phyloP scores from a whole-genome alignment of 768 basidiomycete genomes.

The Mycena leptocephala region DNA sequence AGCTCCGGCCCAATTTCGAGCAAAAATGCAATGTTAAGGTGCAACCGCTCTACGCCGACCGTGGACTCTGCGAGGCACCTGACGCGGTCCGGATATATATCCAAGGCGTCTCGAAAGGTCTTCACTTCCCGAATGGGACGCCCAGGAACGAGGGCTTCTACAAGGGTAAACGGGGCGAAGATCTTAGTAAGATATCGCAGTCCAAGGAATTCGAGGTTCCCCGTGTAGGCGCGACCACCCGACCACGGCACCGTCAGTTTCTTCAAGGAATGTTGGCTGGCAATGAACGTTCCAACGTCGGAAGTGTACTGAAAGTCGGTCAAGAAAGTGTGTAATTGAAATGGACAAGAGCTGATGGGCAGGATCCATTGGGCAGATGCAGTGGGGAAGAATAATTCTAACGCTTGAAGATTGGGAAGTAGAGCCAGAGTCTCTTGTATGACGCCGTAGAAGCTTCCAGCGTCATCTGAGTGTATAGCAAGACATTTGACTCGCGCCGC shows the following conservation, averaged over 20 bases:
- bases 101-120: neutral
- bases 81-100: neutral
- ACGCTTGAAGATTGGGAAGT: neutral
- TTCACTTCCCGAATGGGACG: slow-evolving; percentile 1
- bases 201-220: slow-evolving; percentile 7
- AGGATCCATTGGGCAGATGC: neutral
- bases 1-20: neutral
- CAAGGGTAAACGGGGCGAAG: slow-evolving; percentile 3
- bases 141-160: slow-evolving; percentile 15
- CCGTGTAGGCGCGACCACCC: neutral
- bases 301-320: neutral
- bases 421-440: neutral
- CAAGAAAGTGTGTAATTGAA: neutral
- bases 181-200: neutral
- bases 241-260: neutral
- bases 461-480: neutral
- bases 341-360: neutral
- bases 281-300: neutral
- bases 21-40: neutral
- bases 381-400: neutral
- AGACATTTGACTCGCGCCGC: neutral
- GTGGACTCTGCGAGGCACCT: slow-evolving; percentile 4
- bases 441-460: neutral
- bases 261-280: neutral
- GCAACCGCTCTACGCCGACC: neutral